phyloP scores from a whole-genome alignment of 148 eudicot species.

The Gaultheria prostrata region DNA sequence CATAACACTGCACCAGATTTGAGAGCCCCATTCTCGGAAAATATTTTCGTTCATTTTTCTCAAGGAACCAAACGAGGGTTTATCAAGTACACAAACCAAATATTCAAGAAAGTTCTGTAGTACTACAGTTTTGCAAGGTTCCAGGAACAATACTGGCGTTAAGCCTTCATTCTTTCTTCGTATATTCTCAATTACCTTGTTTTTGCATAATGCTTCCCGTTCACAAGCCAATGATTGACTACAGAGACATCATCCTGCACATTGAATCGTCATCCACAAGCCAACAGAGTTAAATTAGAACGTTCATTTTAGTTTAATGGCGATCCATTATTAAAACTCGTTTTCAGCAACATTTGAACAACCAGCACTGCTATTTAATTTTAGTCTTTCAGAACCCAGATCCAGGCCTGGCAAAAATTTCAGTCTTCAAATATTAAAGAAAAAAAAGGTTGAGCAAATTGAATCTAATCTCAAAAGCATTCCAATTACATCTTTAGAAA shows the following conservation, averaged over 20 bases:
- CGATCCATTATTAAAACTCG: background rate
- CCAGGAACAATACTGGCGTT: background rate
- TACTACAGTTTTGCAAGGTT: background rate
- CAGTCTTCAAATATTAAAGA: background rate
- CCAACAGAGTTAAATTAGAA: background rate
- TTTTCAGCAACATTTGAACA: background rate
- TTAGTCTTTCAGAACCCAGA: no score
- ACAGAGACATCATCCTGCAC: conserved; percentile 87
- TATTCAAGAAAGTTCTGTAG: background rate
- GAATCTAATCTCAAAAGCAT: background rate
- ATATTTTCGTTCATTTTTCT: no score
- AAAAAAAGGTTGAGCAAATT: background rate
- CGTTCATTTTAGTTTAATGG: background rate
- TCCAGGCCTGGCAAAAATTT: background rate
- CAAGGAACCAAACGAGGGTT: no score
- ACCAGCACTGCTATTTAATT: background rate
- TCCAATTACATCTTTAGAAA: background rate
- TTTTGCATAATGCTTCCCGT: conserved; percentile 87
- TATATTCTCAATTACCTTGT: conserved; percentile 55
- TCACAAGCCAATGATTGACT: conserved; percentile 89
- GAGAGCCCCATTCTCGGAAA: no score
- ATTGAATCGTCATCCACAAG: conserved; percentile 8
- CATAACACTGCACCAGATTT: background rate
- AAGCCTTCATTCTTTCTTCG: background rate
- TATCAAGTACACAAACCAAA: no score